A percentile compares a stretch with the other conserved stretches of the same genome.
Conservation (phyloP, 164 flowering plant species). For the Vitis cinerea region DNA sequence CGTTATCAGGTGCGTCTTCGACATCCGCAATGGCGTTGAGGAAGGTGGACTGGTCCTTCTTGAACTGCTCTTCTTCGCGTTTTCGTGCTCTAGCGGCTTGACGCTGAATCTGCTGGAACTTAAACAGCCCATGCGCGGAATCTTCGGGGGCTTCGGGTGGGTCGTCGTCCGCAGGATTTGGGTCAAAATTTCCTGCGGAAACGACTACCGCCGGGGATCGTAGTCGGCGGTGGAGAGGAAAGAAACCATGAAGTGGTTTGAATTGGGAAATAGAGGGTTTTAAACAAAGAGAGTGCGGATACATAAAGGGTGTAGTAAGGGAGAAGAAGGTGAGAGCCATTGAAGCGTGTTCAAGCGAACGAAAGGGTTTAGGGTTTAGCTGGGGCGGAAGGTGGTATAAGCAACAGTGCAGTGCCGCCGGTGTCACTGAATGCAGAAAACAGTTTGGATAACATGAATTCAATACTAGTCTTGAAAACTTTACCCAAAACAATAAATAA, state of each 20-base stretch:
- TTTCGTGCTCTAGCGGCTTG: constrained; percentile 74
- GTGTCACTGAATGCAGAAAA: too few species aligned
- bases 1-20: constrained; percentile 59
- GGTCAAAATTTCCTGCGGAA: constrained; percentile 64
- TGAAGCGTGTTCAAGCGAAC: constrained; percentile 2
- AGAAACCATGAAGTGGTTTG: constrained; percentile 7
- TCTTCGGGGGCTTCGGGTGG: constrained; percentile 96
- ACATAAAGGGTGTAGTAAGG: constrained; percentile 18
- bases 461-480: too few species aligned
- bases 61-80: constrained; percentile 64
- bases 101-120: constrained; percentile 72
- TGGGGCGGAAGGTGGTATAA: background rate
- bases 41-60: constrained; percentile 62
- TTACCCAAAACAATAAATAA: too few species aligned
- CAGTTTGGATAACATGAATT: too few species aligned
- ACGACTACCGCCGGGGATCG: constrained; percentile 37
- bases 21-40: constrained; percentile 68
- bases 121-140: constrained; percentile 71
- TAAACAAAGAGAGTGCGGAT: constrained; percentile 14
- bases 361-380: constrained; percentile 17
- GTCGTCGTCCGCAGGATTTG: constrained; percentile 73
- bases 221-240: constrained; percentile 4
- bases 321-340: constrained; percentile 25
- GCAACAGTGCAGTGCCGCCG: too few species aligned
- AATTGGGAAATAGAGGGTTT: constrained; percentile 15